Evolutionary conservation across 116 monocot species (phyloP), one percentile per base, ranked within the genome.

Genomic region (Iris pallida): DNA sequence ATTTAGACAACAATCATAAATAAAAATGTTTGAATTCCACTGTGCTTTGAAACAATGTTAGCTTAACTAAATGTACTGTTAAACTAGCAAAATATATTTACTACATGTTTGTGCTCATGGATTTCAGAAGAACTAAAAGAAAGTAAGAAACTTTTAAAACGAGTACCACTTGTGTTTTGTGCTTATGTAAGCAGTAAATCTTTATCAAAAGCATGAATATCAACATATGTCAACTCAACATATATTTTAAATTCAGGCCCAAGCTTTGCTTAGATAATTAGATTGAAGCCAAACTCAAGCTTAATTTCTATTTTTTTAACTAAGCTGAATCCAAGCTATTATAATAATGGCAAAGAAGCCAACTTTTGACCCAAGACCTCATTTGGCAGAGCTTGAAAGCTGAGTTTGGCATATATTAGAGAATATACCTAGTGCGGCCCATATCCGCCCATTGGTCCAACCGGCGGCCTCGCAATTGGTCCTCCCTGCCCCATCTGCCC

Each of bases 371-470:
- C 13, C 49, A 51, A 51, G 4, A 9, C 7, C 13, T 9, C 13
- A 51, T 51, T 9, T 13, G 13, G 49, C 49, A 30, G 30, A 30
- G 30, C 49, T 51, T 7, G 13, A 13, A 9, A 16, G 53, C 14
- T 67, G 16, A 19, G 10, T n/a, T 48, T 7, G 16, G 7, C 4
- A 43, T 12, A 47, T 17, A 45, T 45, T 51, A 13, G 7, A 51
- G 55, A 30, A 30, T 30, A 30, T 92, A 97, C 97, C 92, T 97
- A 97, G 41, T 77, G 77, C 13, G 65, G 75, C 57, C 85, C 78
- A 78, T 84, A 91, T 60, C 91, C 91, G 68, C 91, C 85, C 84
- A 88, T 83, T 8, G 59, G 71, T 2, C 92, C 87, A 45, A 74
- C 66, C 12, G 75, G 69, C n/a, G 95, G 76, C 68, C 91, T 79